These are phyloP conservation scores for Trichoderma asperellum DNA, from an alignment of 2,329 filamentous ascomycete genomes.

Conservation along the genomic window DNA sequence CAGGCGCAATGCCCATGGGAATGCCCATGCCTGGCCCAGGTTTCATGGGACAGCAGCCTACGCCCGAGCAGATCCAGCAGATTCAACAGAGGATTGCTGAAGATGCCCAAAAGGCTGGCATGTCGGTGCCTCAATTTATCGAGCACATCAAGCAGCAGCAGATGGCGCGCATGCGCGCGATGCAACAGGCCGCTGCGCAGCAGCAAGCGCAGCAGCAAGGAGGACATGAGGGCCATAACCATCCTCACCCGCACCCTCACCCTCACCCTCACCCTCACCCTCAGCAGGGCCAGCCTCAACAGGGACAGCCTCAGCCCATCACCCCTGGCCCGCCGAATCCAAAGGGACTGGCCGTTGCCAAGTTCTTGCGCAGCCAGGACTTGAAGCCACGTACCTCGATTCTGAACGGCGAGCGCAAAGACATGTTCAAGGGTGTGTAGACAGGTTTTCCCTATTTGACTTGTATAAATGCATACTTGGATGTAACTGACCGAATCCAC, in stretches of 20 bases:
- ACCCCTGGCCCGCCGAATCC: constrained; percentile 83
- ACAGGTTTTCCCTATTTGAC: background rate
- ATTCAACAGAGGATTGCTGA: constrained; percentile 83
- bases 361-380: constrained; percentile 81
- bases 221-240: constrained; percentile 35
- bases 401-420: constrained; percentile 92
- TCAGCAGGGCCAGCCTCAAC: constrained; percentile 36
- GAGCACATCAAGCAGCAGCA: constrained; percentile 66
- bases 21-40: constrained; percentile 42
- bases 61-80: constrained; percentile 80
- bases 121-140: constrained; percentile 84
- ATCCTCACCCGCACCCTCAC: constrained; percentile 39
- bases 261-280: constrained; percentile 40
- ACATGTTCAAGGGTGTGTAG: constrained; percentile 89
- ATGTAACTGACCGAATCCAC: constrained; percentile 14
- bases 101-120: constrained; percentile 82
- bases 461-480: background rate
- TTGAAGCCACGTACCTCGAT: constrained; percentile 91
- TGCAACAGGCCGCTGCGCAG: constrained; percentile 46
- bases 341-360: constrained; percentile 83
- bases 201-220: constrained; percentile 40
- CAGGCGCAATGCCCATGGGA: constrained; percentile 30
- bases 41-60: constrained; percentile 55
- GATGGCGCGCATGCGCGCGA: constrained; percentile 50
- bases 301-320: constrained; percentile 67